phyloP scores from a whole-genome alignment of 2,329 filamentous ascomycete genomes.

The Ploettnerulaceae sp. region DNA sequence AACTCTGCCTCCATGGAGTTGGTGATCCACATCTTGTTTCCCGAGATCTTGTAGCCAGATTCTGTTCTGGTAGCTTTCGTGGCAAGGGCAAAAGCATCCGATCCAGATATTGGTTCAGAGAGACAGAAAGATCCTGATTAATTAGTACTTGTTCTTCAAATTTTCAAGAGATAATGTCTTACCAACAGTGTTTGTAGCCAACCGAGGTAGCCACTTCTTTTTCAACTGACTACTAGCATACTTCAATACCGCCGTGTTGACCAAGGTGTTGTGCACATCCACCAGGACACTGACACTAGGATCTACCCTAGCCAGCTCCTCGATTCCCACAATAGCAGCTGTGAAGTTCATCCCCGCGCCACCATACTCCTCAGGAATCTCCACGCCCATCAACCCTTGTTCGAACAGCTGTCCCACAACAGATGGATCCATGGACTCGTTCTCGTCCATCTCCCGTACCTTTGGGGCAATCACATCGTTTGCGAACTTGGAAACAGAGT shows the following conservation, averaged over 20 bases:
- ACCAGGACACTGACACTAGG: slow-evolving; percentile 92
- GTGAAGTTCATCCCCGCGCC: slow-evolving; percentile 99
- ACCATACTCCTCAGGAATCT: slow-evolving; percentile 95
- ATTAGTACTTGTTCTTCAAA: slow-evolving; percentile 10
- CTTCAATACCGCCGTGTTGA: slow-evolving; percentile 88
- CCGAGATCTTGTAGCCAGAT: slow-evolving; percentile 79
- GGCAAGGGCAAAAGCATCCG: slow-evolving; percentile 90
- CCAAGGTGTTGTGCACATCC: slow-evolving; percentile 96
- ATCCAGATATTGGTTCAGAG: slow-evolving; percentile 87
- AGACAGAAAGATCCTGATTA: slow-evolving; percentile 73
- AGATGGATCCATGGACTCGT: slow-evolving; percentile 83
- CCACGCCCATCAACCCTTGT: slow-evolving; percentile 93
- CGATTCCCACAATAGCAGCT: slow-evolving; percentile 89
- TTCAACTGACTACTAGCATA: slow-evolving; percentile 73
- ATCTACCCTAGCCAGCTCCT: slow-evolving; percentile 90
- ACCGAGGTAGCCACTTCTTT: slow-evolving; percentile 81
- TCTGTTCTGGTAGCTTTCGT: slow-evolving; percentile 83
- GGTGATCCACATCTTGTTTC: slow-evolving; percentile 99
- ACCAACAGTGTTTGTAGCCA: slow-evolving; percentile 82
- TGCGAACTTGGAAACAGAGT: slow-evolving; percentile 87
- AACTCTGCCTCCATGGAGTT: slow-evolving; percentile 91
- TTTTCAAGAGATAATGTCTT: slow-evolving; percentile 4
- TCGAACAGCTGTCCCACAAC: slow-evolving; percentile 94
- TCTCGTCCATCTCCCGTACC: slow-evolving; percentile 96
- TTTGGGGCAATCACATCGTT: slow-evolving; percentile 83